A percentile compares a stretch with the other conserved stretches of the same genome.
Conservation (phyloP, 1,284 basidiomycete species). For the Moniliella sp. region DNA sequence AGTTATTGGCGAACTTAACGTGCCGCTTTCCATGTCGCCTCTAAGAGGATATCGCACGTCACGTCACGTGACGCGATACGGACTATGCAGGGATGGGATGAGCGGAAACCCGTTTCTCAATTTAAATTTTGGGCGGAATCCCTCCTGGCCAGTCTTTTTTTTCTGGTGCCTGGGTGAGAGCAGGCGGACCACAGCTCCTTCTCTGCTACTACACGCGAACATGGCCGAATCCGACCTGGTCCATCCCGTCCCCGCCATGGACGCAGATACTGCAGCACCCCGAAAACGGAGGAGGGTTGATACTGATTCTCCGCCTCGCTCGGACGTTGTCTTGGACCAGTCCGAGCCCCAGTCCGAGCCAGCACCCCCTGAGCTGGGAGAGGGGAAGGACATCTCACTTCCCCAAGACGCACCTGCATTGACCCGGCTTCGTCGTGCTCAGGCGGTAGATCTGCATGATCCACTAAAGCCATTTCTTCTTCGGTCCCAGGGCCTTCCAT, state of each 20-base stretch:
- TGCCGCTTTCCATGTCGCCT: no score
- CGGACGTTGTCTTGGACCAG: conserved; percentile 12
- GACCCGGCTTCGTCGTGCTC: not conserved
- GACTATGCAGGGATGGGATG: no score
- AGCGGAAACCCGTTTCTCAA: no score
- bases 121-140: no score
- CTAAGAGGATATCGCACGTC: no score
- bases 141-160: no score
- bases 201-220: not conserved
- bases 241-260: not conserved
- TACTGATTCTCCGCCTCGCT: conserved; percentile 17
- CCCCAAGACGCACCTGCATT: not conserved
- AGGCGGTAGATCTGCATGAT: not conserved
- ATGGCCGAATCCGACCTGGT: not conserved
- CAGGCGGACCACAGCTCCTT: not conserved
- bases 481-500: no score
- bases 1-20: no score
- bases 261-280: not conserved
- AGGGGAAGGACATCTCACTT: not conserved
- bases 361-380: conserved; percentile 2
- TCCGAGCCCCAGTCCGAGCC: conserved; percentile 9
- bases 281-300: conserved; percentile 6
- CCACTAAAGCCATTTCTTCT: no score
- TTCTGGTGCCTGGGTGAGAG: no score
- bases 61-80: no score